phyloP scores from a whole-genome alignment of 768 basidiomycete species.

The Candolleomyces efflorescens region DNA sequence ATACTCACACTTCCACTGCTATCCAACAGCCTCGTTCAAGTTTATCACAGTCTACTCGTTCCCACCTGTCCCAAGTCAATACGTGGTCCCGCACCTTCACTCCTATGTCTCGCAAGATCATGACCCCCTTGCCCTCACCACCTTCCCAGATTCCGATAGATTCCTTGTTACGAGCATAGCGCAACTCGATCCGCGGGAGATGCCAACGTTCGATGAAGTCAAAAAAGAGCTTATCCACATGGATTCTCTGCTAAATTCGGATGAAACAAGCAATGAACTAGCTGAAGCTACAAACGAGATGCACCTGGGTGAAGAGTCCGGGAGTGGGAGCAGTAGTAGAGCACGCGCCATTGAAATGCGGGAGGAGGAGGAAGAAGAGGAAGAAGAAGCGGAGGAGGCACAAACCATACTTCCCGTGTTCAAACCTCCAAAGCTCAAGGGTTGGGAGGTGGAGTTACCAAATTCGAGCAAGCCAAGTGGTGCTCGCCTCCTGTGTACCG shows the following conservation, averaged over 20 bases:
- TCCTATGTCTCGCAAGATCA: conserved; percentile 40
- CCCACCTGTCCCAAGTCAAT: conserved; percentile 30
- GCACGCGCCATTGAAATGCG: neutral
- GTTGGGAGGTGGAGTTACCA: conserved; percentile 18
- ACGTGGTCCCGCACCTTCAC: conserved; percentile 32
- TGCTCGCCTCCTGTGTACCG: conserved; percentile 31
- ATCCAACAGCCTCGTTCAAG: conserved; percentile 61
- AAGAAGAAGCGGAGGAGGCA: too few relatives aligned
- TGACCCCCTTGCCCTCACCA: conserved; percentile 50
- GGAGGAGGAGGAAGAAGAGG: neutral
- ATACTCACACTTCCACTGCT: conserved; percentile 2
- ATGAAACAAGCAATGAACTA: neutral
- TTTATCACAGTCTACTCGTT: conserved; percentile 48
- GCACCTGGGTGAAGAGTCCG: neutral
- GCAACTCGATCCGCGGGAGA: conserved; percentile 39
- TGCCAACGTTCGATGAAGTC: conserved; percentile 38
- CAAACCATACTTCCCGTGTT: neutral
- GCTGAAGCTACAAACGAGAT: neutral
- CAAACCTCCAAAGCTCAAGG: neutral
- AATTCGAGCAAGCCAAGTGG: conserved; percentile 14
- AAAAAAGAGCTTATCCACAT: conserved; percentile 16
- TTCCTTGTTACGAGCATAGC: conserved; percentile 45
- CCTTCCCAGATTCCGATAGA: conserved; percentile 31
- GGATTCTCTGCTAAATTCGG: conserved; percentile 6
- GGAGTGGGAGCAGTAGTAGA: too few relatives aligned